Conservation (phyloP, 2,329 filamentous ascomycete species). For the Capronia americana region DNA sequence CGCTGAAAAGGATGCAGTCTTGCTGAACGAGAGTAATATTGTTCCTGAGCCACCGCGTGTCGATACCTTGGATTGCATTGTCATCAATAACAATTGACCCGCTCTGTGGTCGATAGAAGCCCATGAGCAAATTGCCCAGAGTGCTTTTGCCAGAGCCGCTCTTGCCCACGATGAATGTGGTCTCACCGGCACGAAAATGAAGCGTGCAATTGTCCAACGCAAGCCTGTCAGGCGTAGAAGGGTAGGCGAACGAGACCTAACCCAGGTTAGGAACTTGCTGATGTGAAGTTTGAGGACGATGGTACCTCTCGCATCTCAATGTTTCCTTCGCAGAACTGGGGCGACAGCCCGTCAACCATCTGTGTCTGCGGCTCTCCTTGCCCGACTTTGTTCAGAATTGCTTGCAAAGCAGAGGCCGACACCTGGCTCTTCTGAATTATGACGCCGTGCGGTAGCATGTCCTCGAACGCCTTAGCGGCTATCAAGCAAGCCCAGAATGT, state of each 20-base stretch:
- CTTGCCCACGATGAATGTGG: slow-evolving; percentile 80
- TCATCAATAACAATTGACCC: slow-evolving; percentile 76
- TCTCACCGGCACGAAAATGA: slow-evolving; percentile 72
- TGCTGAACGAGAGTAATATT: slow-evolving; percentile 86
- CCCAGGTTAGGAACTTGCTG: slow-evolving; percentile 23
- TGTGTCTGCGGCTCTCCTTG: slow-evolving; percentile 39
- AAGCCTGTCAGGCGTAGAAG: slow-evolving; percentile 66
- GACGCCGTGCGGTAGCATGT: slow-evolving; percentile 76
- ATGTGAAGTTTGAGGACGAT: slow-evolving; percentile 18
- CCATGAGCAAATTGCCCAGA: slow-evolving; percentile 76
- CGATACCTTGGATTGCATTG: slow-evolving; percentile 64
- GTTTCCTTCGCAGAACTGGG: slow-evolving; percentile 64
- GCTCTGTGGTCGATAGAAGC: slow-evolving; percentile 71
- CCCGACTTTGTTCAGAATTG: slow-evolving; percentile 47
- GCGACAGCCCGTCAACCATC: slow-evolving; percentile 43
- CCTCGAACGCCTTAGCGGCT: slow-evolving; percentile 76
- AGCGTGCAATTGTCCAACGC: slow-evolving; percentile 70
- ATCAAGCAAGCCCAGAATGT: slow-evolving; percentile 84
- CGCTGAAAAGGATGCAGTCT: slow-evolving; percentile 78
- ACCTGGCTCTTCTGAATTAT: slow-evolving; percentile 79
- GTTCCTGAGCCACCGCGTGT: slow-evolving; percentile 73
- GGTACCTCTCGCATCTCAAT: slow-evolving; percentile 73
- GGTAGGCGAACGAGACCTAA: slow-evolving; percentile 83
- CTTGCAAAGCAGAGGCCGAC: slow-evolving; percentile 69
- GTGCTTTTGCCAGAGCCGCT: slow-evolving; percentile 96